Base-by-base conservation (phyloP, 2,329 filamentous ascomycete genomes). In the Fusarium anthophilum region DNA sequence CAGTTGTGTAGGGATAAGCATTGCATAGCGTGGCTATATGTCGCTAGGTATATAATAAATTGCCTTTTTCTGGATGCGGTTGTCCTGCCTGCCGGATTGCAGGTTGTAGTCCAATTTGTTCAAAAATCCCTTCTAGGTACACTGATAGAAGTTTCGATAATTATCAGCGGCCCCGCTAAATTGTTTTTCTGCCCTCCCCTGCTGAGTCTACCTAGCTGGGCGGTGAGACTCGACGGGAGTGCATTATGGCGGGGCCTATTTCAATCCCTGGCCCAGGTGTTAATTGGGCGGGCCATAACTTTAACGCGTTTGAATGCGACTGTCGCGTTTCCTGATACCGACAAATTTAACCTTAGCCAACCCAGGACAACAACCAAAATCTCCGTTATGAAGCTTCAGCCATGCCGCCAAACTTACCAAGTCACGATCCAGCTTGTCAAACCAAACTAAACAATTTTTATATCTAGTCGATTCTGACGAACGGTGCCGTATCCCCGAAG, bases 171-270 rank as follows among this genome's bases (percentile, higher is more conserved):
- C 24, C 57, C 53, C 67, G 41, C 54, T 64, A 58, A 71, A 73
- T 72, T 76, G 77, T 80, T 80, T 80, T 81, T 80, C 73, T 77
- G 76, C 80, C 79, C 38, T 15, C 79, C 78, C 44, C 18, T 35
- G 11, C 15, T 35, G n/a, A 37, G 50, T 26, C 18, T 28, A 28
- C 28, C 28, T n/a, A 26, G 30, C 30, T 35, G 48, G 50, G 50
- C 45, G 45, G 45, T 79, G 75, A 79, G 38, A n/a, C 38, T 28
- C 37, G 18, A 20, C 44, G 20, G 22, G 24, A 58, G 66, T 38
- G 62, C 58, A 60, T 63, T 62, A 59, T 55, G 26, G 45, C 45
- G 26, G 26, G 38, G 45, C 14, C 26, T 10, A n/a, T n/a, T 48
- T 7, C 26, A 30, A 48, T 48, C 26, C 45, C 45, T 48, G 35